Percentiles rank a stretch among this genome's conserved stretches.
Conservation (phyloP, 2,329 filamentous ascomycete species). For the Alternaria burnsii region DNA sequence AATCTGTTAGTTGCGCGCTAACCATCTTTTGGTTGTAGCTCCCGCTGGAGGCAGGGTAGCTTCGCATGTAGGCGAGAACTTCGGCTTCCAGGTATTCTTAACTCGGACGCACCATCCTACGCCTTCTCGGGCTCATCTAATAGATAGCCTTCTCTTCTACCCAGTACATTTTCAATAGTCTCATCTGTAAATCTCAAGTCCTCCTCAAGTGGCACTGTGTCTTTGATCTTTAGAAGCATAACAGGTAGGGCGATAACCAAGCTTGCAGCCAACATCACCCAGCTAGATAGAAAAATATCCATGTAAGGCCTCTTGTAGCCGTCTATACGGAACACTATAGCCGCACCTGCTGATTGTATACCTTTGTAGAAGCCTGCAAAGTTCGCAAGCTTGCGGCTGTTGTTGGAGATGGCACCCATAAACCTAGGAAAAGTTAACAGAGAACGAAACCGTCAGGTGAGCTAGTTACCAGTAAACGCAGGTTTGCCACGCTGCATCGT, state of each 20-base stretch:
- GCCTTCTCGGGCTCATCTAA: not conserved
- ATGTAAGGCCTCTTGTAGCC: slow-evolving; percentile 64
- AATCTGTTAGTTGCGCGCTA: not conserved
- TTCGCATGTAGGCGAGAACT: not conserved
- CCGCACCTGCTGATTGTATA: slow-evolving; percentile 82
- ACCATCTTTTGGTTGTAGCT: not conserved
- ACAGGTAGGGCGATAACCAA: slow-evolving; percentile 79
- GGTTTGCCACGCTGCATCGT: slow-evolving; percentile 88
- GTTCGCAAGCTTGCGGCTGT: slow-evolving; percentile 86
- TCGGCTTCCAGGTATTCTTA: not conserved
- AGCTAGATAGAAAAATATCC: slow-evolving; percentile 75
- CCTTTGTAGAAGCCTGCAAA: slow-evolving; percentile 88
- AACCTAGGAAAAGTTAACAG: slow-evolving; percentile 62
- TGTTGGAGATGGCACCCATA: slow-evolving; percentile 92
- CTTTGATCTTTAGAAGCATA: slow-evolving; percentile 77
- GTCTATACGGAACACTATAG: slow-evolving; percentile 75
- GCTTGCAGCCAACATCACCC: slow-evolving; percentile 75
- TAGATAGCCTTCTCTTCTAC: not conserved
- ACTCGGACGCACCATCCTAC: not conserved
- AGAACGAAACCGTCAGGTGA: not conserved
- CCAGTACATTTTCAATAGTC: slow-evolving; percentile 55
- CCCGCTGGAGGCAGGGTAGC: not conserved
- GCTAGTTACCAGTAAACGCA: slow-evolving; percentile 77
- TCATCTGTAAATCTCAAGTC: slow-evolving; percentile 86
- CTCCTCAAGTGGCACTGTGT: slow-evolving; percentile 70